Evolutionary conservation across 352 stramenopile species (phyloP).

Genomic region (Pythium guiyangense): DNA sequence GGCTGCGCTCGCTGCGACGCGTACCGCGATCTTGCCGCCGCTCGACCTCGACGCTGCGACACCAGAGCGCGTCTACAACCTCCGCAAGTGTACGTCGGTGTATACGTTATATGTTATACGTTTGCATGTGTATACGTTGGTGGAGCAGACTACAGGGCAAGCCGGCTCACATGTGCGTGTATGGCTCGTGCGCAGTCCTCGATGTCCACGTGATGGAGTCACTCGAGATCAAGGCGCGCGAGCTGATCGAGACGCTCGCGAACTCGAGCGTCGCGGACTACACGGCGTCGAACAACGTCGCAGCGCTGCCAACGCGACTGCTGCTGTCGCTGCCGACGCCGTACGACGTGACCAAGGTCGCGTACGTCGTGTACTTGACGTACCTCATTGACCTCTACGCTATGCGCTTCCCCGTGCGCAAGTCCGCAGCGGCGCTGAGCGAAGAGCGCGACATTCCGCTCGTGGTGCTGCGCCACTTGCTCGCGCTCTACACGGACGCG

Average conservation of each 20-base stretch:
- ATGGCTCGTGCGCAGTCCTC: conserved; percentile 37
- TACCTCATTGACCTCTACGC: conserved; percentile 71
- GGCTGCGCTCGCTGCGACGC: conserved; percentile 46
- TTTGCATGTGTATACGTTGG: background rate
- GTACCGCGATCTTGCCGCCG: conserved; percentile 62
- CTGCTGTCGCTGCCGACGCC: conserved; percentile 62
- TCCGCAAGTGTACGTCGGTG: conserved; percentile 65
- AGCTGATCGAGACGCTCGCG: conserved; percentile 59
- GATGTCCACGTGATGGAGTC: conserved; percentile 65
- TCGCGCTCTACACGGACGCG: conserved; percentile 69
- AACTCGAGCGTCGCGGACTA: conserved; percentile 57
- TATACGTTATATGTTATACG: background rate
- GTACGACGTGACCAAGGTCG: conserved; percentile 68
- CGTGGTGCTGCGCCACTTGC: conserved; percentile 60
- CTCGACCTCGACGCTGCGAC: conserved; percentile 70
- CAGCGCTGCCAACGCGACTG: conserved; percentile 53
- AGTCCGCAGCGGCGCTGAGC: conserved; percentile 61
- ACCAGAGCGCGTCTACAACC: conserved; percentile 70
- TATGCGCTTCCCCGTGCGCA: conserved; percentile 55
- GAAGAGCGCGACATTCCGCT: conserved; percentile 74
- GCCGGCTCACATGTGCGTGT: background rate
- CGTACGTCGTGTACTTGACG: conserved; percentile 65
- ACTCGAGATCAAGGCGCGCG: conserved; percentile 67
- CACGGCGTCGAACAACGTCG: conserved; percentile 32
- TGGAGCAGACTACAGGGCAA: too few relatives aligned